These are phyloP conservation scores for Backusella circina DNA, from an alignment of 192 early-diverging fungal genomes.

Conservation along the genomic window DNA sequence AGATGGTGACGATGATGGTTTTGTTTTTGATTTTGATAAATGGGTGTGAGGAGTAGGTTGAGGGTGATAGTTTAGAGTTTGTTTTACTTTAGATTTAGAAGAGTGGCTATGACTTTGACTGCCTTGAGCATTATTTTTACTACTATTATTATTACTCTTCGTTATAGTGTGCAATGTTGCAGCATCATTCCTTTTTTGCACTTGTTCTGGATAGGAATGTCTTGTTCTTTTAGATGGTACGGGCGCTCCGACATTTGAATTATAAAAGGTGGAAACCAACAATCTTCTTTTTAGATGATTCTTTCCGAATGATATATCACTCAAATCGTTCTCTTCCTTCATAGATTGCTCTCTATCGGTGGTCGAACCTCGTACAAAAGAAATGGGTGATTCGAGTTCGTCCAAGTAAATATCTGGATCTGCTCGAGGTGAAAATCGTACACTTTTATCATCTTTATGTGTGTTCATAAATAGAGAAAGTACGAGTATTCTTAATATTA, in stretches of 20 bases:
- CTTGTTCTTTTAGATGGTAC: slow-evolving; percentile 6
- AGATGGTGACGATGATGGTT: not conserved
- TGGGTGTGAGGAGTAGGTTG: not conserved
- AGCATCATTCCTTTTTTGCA: not conserved
- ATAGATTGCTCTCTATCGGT: not conserved
- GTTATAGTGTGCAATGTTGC: not conserved
- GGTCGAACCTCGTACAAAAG: not conserved
- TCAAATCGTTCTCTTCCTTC: not conserved
- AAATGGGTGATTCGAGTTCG: not conserved
- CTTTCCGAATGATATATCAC: not conserved
- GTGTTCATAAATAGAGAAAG: not conserved
- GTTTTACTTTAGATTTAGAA: not conserved
- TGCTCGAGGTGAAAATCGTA: not conserved
- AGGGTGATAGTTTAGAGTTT: not conserved
- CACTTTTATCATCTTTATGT: slow-evolving; percentile 6
- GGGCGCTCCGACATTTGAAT: not conserved
- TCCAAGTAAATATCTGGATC: slow-evolving; percentile 13
- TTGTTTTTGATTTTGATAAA: not conserved
- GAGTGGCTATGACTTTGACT: not conserved
- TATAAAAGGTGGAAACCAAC: not conserved
- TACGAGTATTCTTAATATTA: not conserved
- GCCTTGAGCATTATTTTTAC: not conserved
- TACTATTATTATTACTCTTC: not conserved
- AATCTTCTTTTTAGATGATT: not conserved
- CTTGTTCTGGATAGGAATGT: not conserved